Percentiles rank a stretch among this genome's conserved stretches.
Conservation (phyloP, 1,139 yeast species). For the Debaryomyces sp. region DNA sequence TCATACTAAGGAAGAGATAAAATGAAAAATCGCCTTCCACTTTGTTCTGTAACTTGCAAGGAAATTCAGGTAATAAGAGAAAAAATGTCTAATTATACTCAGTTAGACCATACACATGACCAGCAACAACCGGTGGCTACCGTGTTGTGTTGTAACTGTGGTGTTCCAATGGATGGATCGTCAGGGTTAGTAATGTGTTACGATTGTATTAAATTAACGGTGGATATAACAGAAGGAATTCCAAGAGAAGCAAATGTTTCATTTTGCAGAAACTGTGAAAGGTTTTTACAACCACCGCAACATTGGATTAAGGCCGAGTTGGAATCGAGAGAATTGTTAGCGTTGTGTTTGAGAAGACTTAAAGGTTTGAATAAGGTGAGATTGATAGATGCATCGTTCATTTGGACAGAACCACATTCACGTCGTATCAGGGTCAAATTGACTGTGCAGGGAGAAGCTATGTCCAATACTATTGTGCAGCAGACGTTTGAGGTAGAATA, state of each 20-base stretch:
- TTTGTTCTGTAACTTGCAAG: not conserved
- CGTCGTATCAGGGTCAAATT: conserved; percentile 88
- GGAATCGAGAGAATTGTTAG: conserved; percentile 90
- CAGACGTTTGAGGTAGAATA: conserved; percentile 96
- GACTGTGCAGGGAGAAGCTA: conserved; percentile 96
- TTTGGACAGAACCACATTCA: conserved; percentile 99
- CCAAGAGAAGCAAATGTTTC: conserved; percentile 93
- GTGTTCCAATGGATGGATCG: conserved; percentile 97
- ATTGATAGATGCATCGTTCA: conserved; percentile 88
- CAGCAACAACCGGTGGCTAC: conserved; percentile 64
- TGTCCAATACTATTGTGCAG: conserved; percentile 88
- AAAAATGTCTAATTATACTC: conserved; percentile 56
- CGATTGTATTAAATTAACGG: conserved; percentile 93
- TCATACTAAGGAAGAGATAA: not conserved
- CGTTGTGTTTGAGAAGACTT: conserved; percentile 83
- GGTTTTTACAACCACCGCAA: conserved; percentile 91
- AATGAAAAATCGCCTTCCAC: conserved; percentile 1
- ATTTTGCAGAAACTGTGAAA: conserved; percentile 95
- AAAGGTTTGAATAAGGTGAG: conserved; percentile 89
- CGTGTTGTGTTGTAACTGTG: conserved; percentile 97
- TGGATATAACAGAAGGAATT: conserved; percentile 93
- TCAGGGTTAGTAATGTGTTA: conserved; percentile 94
- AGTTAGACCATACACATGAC: conserved; percentile 33
- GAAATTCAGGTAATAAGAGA: not conserved
- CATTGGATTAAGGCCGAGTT: conserved; percentile 92